Evolutionary conservation across 106 monocot species (phyloP).

Genomic region (Agapanthus africanus): DNA sequence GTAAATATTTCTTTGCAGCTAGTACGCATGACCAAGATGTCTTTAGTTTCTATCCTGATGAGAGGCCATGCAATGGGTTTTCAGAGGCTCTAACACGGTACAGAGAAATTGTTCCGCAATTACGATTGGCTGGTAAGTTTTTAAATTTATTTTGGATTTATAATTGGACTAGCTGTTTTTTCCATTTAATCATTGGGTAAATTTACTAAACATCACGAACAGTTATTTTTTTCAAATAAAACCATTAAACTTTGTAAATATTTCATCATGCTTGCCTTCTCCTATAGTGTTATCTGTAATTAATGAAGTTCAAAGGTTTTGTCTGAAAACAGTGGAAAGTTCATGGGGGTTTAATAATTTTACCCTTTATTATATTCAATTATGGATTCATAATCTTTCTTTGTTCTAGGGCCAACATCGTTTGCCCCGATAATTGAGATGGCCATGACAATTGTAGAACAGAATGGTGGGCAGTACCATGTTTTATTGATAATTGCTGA

Average conservation of each 20-base stretch:
- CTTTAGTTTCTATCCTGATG: slow-evolving; percentile 55
- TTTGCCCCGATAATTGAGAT: slow-evolving; percentile 89
- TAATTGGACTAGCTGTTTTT: not conserved
- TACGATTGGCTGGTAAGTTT: slow-evolving; percentile 50
- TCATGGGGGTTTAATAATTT: slow-evolving; percentile 78
- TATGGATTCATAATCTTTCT: not conserved
- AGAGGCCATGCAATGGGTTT: slow-evolving; percentile 61
- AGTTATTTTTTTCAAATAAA: no score
- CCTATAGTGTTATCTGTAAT: no score
- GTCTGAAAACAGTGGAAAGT: no score
- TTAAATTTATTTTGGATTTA: slow-evolving; percentile 3
- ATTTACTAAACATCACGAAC: no score
- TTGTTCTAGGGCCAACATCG: slow-evolving; percentile 70
- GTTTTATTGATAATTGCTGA: slow-evolving; percentile 91
- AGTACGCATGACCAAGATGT: slow-evolving; percentile 76
- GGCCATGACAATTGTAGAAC: slow-evolving; percentile 76
- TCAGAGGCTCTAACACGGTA: slow-evolving; percentile 53
- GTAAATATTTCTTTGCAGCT: slow-evolving; percentile 25
- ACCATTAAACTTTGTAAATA: no score
- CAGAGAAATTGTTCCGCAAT: slow-evolving; percentile 46
- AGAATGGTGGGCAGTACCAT: slow-evolving; percentile 81
- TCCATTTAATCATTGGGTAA: not conserved
- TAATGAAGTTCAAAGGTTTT: no score
- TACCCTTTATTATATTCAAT: not conserved
- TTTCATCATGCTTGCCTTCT: no score